These are phyloP conservation scores for Rubia peregrina DNA, from an alignment of 305 asterid species.

Conservation along the genomic window DNA sequence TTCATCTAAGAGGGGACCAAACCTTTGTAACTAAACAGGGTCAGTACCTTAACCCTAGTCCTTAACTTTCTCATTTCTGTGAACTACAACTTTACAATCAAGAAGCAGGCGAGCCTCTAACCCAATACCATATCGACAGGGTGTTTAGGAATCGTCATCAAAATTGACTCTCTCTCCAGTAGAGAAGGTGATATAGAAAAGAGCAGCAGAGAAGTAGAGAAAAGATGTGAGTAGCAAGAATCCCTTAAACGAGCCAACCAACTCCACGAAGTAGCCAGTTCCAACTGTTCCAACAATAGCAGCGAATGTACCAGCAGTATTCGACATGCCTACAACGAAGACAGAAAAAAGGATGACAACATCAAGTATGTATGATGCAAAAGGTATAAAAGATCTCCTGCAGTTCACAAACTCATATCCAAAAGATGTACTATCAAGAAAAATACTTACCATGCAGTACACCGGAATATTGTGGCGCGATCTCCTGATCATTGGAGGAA, in stretches of 20 bases:
- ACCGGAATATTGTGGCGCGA: slow-evolving; percentile 89
- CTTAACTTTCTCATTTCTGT: background rate
- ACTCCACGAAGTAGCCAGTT: slow-evolving; percentile 82
- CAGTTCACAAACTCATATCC: background rate
- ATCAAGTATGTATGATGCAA: background rate
- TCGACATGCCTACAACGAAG: slow-evolving; percentile 53
- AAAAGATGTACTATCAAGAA: slow-evolving; percentile 5
- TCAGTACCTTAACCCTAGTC: slow-evolving; percentile 1
- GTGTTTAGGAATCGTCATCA: slow-evolving; percentile 33
- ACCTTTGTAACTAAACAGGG: background rate
- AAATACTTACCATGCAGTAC: slow-evolving; percentile 70
- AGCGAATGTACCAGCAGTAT: slow-evolving; percentile 84
- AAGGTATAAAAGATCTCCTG: background rate
- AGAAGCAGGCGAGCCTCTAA: background rate
- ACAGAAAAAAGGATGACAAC: background rate
- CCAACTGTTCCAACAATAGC: slow-evolving; percentile 93
- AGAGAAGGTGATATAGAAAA: slow-evolving; percentile 59
- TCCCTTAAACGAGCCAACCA: slow-evolving; percentile 81
- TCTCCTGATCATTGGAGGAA: slow-evolving; percentile 48
- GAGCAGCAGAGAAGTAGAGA: slow-evolving; percentile 64
- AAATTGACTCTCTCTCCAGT: slow-evolving; percentile 85
- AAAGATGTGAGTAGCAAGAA: slow-evolving; percentile 72
- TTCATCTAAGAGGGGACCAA: background rate
- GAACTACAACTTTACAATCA: slow-evolving; percentile 2
- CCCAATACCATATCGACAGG: background rate